A percentile compares a stretch with the other conserved stretches of the same genome.
These are phyloP conservation scores for Monilinia polystroma DNA, from an alignment of 2,329 filamentous ascomycete species.

Conservation along the genomic window DNA sequence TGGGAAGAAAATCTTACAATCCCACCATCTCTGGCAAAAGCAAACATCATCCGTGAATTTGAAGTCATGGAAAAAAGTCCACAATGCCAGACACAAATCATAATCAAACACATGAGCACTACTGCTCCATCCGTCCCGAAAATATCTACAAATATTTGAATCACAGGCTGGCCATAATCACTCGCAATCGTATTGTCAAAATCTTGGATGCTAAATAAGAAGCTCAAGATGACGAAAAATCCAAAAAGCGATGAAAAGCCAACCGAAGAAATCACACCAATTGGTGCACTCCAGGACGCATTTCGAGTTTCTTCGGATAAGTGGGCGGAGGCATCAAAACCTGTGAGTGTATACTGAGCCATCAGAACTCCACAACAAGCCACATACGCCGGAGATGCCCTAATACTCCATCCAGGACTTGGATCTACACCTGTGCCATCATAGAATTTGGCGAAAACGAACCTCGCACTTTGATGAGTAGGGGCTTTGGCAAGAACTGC, in stretches of 20 bases:
- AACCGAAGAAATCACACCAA: conserved; percentile 57
- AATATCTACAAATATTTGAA: conserved; percentile 58
- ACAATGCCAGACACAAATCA: conserved; percentile 61
- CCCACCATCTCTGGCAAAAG: conserved; percentile 55
- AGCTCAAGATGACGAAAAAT: conserved; percentile 57
- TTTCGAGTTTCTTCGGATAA: conserved; percentile 57
- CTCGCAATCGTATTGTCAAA: conserved; percentile 50
- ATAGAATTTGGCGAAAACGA: conserved; percentile 55
- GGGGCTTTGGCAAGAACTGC: conserved; percentile 58
- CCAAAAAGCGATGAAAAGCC: conserved; percentile 56
- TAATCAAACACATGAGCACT: conserved; percentile 54
- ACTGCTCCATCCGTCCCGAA: conserved; percentile 56
- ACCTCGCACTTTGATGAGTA: conserved; percentile 53
- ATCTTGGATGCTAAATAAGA: conserved; percentile 59
- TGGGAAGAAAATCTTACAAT: conserved; percentile 41
- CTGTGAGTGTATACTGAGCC: conserved; percentile 54
- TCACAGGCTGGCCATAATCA: conserved; percentile 51
- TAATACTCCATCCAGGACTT: conserved; percentile 51
- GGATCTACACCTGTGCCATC: conserved; percentile 48
- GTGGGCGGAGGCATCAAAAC: conserved; percentile 57
- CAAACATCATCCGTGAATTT: conserved; percentile 60
- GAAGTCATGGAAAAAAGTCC: conserved; percentile 58
- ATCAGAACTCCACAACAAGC: conserved; percentile 54
- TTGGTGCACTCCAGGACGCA: conserved; percentile 56
- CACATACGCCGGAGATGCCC: conserved; percentile 55